Evolutionary conservation across 179 eudicot genomes (phyloP).

Genomic region (Silene coronaria): DNA sequence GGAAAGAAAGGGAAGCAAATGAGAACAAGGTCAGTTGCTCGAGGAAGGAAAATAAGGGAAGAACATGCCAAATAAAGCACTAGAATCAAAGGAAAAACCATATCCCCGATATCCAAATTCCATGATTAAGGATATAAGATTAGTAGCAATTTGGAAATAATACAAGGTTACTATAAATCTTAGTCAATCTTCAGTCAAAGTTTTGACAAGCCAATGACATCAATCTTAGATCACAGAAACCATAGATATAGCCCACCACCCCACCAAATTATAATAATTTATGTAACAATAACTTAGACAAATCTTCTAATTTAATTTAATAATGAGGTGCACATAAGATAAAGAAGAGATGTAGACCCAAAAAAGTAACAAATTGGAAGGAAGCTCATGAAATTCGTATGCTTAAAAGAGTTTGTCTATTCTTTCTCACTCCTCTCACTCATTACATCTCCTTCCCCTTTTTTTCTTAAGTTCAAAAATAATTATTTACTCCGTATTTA

Average conservation of each 20-base stretch:
- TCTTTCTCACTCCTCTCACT: slow-evolving; percentile 19
- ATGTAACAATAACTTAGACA: slow-evolving; percentile 7
- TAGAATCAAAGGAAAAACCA: slow-evolving; percentile 36
- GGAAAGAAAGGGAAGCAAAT: slow-evolving; percentile 25
- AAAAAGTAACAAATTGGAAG: slow-evolving; percentile 52
- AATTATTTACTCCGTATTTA: too few species aligned
- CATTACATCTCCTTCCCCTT: slow-evolving; percentile 12
- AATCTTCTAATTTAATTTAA: slow-evolving; percentile 8
- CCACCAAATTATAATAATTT: slow-evolving; percentile 6
- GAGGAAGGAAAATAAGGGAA: slow-evolving; percentile 58
- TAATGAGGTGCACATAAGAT: slow-evolving; percentile 1
- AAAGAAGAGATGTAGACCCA: slow-evolving; percentile 23
- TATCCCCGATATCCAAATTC: slow-evolving; percentile 23
- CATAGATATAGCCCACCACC: slow-evolving; percentile 31
- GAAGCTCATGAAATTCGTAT: slow-evolving; percentile 51
- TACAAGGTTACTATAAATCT: slow-evolving; percentile 21
- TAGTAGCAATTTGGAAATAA: slow-evolving; percentile 32
- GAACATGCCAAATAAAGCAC: slow-evolving; percentile 48
- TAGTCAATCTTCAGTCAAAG: slow-evolving; percentile 60
- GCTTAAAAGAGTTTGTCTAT: slow-evolving; percentile 28
- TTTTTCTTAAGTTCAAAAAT: too few species aligned
- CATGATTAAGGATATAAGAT: slow-evolving; percentile 27
- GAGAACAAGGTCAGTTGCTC: slow-evolving; percentile 62
- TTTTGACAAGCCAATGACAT: slow-evolving; percentile 52
- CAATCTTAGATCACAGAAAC: slow-evolving; percentile 37